phyloP scores from a whole-genome alignment of 805 yeast genomes.

The Schwanniomyces polymorphus region DNA sequence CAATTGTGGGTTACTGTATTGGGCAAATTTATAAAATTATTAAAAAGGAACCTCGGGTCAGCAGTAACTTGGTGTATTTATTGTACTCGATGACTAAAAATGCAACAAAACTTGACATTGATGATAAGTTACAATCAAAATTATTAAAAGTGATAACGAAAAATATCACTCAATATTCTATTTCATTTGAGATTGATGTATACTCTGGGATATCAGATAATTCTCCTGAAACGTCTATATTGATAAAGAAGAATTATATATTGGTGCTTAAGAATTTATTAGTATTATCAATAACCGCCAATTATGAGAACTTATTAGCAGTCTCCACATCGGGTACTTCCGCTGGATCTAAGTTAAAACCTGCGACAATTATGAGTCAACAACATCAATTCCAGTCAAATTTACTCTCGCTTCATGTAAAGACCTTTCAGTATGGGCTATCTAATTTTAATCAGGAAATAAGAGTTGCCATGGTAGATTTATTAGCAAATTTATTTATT shows the following conservation, averaged over 20 bases:
- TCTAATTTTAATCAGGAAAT: slow-evolving; percentile 33
- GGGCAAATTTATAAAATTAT: slow-evolving; percentile 38
- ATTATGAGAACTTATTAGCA: slow-evolving; percentile 38
- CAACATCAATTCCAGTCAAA: slow-evolving; percentile 37
- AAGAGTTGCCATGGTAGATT: slow-evolving; percentile 36
- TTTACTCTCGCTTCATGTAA: slow-evolving; percentile 30
- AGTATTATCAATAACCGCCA: slow-evolving; percentile 30
- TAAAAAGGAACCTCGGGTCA: slow-evolving; percentile 30
- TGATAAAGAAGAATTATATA: slow-evolving; percentile 31
- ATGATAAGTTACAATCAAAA: slow-evolving; percentile 39
- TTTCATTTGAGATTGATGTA: slow-evolving; percentile 14
- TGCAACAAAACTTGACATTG: slow-evolving; percentile 37
- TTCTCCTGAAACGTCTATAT: slow-evolving; percentile 16
- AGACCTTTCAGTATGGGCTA: slow-evolving; percentile 27
- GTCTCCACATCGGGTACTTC: slow-evolving; percentile 32
- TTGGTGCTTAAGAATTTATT: slow-evolving; percentile 31
- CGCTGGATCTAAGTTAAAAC: slow-evolving; percentile 40
- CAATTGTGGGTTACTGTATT: slow-evolving; percentile 33
- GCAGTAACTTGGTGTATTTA: slow-evolving; percentile 28
- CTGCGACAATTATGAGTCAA: slow-evolving; percentile 40
- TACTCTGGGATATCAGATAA: slow-evolving; percentile 14
- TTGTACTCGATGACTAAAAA: slow-evolving; percentile 30
- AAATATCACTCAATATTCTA: slow-evolving; percentile 18
- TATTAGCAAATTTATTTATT: slow-evolving; percentile 31
- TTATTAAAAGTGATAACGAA: slow-evolving; percentile 32